Conservation (phyloP, 129 eudicot species). For the Arctium lappa region DNA sequence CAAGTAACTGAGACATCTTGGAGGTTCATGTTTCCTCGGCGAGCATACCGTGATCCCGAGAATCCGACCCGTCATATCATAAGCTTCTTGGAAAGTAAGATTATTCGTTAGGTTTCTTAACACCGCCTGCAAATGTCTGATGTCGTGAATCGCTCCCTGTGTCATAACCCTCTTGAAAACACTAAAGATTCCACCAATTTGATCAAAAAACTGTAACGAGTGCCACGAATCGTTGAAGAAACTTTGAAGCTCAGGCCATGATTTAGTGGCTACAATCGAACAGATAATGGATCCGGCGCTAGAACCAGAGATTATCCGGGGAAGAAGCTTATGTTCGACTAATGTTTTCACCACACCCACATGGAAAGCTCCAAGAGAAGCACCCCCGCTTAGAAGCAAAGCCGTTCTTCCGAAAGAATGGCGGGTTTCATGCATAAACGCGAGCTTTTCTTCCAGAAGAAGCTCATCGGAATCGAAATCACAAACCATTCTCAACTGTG, state of each 20-base stretch:
- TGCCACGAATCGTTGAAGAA: conserved; percentile 67
- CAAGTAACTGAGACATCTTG: conserved; percentile 66
- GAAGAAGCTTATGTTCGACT: conserved; percentile 66
- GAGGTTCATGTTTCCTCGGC: conserved; percentile 76
- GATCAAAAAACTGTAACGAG: conserved; percentile 62
- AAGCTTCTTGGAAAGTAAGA: conserved; percentile 74
- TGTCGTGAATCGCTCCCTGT: conserved; percentile 63
- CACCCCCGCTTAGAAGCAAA: conserved; percentile 20
- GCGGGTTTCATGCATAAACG: conserved; percentile 76
- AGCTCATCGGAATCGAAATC: conserved; percentile 72
- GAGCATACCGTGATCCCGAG: conserved; percentile 75
- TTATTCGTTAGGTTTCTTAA: conserved; percentile 57
- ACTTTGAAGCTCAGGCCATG: conserved; percentile 81
- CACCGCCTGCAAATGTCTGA: conserved; percentile 58
- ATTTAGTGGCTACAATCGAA: conserved; percentile 51
- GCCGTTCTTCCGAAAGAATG: conserved; percentile 83
- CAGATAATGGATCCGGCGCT: conserved; percentile 76
- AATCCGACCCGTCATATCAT: conserved; percentile 68
- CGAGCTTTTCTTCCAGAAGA: conserved; percentile 63
- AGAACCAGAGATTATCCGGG: conserved; percentile 70
- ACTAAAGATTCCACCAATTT: conserved; percentile 57
- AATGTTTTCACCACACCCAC: conserved; percentile 75
- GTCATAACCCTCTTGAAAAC: conserved; percentile 63
- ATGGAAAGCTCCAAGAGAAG: conserved; percentile 71
- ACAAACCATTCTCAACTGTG: conserved; percentile 68